Evolutionary conservation across 345 rosid genomes (phyloP), one percentile per base, ranked within the genome.

Genomic region (Laguncularia racemosa): DNA sequence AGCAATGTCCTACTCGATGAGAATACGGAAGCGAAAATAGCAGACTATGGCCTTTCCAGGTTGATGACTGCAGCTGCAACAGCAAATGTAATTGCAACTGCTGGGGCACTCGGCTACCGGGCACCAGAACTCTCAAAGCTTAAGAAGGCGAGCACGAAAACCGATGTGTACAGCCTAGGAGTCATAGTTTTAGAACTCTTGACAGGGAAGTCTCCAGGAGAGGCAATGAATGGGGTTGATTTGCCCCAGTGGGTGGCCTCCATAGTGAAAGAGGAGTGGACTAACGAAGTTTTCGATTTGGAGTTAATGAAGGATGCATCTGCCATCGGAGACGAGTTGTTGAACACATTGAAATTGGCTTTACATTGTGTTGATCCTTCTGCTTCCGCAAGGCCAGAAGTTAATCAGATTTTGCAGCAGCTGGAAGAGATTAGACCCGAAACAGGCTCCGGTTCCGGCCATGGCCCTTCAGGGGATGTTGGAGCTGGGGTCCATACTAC

Each of bases 241-340:
- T 73, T 92, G 73, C 96, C 98, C 1, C 96, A 83, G 33, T 89
- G 98, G 98, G 95, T 92, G 60, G 98, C 97, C 21, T 89, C 95
- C 1, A 83, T 79, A 46, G 98, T 92, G 47, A 86, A 92, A 64
- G 97, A 92, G 61, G 97, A 92, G 62, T 89, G 97, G 97, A 89
- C 96, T 19, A 86, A 83, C 56, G 98, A 92, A 62, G 99, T 89
- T 2, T 93, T 86, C 45, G 99, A 93, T 61, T 47, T 86, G 81
- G 97, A 89, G 72, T 71, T 89, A 11, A 74, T 83, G 89, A 76
- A 76, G 74, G 96, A 86, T 55, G 68, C 81, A 2, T 46, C 73
- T 20, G 67, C 62, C n/a, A 85, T 77, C 19, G 93, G 91, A 2
- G 96, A 86, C 53, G 95, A 86, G 71, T 71, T 92, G 60, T 73